Conservation (phyloP, 2,329 filamentous ascomycete species). For the Fusarium cyanostomum region DNA sequence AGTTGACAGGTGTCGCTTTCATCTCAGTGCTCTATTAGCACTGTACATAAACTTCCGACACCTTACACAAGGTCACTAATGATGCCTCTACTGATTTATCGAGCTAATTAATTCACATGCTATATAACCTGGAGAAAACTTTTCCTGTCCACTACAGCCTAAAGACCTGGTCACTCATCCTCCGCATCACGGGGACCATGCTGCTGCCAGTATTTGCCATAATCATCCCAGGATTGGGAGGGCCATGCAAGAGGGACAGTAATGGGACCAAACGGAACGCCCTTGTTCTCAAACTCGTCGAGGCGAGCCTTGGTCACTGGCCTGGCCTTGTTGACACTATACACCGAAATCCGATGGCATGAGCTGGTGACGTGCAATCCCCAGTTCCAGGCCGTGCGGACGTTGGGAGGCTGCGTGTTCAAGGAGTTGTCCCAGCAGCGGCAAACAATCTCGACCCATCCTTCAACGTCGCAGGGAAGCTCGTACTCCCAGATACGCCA, state of each 20-base stretch:
- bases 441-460: constrained; percentile 67
- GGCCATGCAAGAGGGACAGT: constrained; percentile 63
- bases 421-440: constrained; percentile 70
- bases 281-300: constrained; percentile 59
- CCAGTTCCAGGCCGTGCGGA: constrained; percentile 70
- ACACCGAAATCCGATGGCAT: constrained; percentile 68
- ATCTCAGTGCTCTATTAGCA: too few species aligned
- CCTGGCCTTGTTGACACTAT: constrained; percentile 67
- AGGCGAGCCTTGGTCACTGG: constrained; percentile 60
- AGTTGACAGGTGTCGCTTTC: too few species aligned
- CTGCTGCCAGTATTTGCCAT: constrained; percentile 47
- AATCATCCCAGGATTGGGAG: constrained; percentile 60
- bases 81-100: too few species aligned
- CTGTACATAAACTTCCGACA: too few species aligned
- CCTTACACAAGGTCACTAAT: too few species aligned
- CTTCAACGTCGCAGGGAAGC: constrained; percentile 69
- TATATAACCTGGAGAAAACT: too few species aligned
- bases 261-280: constrained; percentile 60
- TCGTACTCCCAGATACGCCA: constrained; percentile 73
- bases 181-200: constrained; percentile 44
- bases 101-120: too few species aligned
- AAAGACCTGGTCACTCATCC: constrained; percentile 12
- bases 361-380: constrained; percentile 71
- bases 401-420: constrained; percentile 67
- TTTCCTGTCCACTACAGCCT: too few species aligned